These are phyloP conservation scores for Arachnomyces sp. DNA, from an alignment of 2,329 filamentous ascomycete species.

Conservation along the genomic window DNA sequence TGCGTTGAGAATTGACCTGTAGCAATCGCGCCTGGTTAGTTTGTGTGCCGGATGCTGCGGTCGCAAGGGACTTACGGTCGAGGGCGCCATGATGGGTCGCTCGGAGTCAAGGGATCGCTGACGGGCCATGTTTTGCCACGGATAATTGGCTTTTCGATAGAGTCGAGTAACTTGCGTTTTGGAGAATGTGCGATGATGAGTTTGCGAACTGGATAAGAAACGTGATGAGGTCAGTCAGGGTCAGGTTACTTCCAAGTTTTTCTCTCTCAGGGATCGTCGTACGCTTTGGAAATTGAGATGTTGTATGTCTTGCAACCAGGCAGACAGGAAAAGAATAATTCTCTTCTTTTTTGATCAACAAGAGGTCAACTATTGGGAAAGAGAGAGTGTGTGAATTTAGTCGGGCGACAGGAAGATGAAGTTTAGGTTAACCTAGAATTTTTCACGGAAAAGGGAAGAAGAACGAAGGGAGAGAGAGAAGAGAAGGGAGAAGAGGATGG, in stretches of 20 bases:
- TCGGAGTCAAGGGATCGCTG: slow-evolving; percentile 45
- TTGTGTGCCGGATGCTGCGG: background rate
- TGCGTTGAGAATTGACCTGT: slow-evolving; percentile 38
- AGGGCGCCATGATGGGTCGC: slow-evolving; percentile 48
- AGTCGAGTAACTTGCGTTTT: background rate
- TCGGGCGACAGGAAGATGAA: too few relatives aligned
- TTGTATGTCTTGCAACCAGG: too few relatives aligned
- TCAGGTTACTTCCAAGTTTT: too few relatives aligned
- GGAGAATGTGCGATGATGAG: slow-evolving; percentile 9
- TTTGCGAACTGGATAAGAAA: slow-evolving; percentile 16
- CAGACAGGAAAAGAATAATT: too few relatives aligned
- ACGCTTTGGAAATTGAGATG: too few relatives aligned
- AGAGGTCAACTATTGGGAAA: too few relatives aligned
- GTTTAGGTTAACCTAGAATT: too few relatives aligned
- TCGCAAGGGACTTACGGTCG: slow-evolving; percentile 19
- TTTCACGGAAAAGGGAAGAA: background rate
- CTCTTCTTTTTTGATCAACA: too few relatives aligned
- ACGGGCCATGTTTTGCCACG: slow-evolving; percentile 23
- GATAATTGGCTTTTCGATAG: slow-evolving; percentile 1
- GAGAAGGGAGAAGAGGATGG: background rate
- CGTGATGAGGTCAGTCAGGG: slow-evolving; percentile 9
- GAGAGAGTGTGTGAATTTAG: too few relatives aligned
- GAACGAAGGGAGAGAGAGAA: background rate
- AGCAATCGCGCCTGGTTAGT: slow-evolving; percentile 2
- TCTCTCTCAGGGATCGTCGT: too few relatives aligned